Conservation (phyloP, 2,329 filamentous ascomycete genomes). For the Diaporthe velutina region DNA sequence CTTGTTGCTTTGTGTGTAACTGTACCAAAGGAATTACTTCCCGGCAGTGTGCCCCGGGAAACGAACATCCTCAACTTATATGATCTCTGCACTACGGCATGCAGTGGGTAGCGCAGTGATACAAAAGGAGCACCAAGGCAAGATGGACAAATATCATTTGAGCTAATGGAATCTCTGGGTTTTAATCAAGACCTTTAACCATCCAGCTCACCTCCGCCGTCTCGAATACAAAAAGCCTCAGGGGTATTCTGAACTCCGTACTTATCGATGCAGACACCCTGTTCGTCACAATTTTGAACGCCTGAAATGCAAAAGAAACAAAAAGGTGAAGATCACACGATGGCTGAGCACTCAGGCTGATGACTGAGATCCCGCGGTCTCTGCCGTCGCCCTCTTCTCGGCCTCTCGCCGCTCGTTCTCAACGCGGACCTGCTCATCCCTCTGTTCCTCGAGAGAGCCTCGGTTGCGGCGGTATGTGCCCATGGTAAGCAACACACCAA, state of each 20-base stretch:
- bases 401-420: conserved; percentile 45
- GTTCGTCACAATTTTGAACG: neutral
- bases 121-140: no score
- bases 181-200: neutral
- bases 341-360: neutral
- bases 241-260: conserved; percentile 1
- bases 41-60: neutral
- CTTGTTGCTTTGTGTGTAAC: neutral
- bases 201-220: neutral
- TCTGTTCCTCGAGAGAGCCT: conserved; percentile 46
- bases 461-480: conserved; percentile 54
- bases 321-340: no score
- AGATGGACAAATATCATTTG: neutral
- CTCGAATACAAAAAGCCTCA: neutral
- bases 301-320: neutral
- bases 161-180: neutral
- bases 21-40: neutral
- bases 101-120: neutral
- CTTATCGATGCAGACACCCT: neutral
- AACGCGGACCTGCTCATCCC: conserved; percentile 43
- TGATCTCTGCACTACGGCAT: neutral
- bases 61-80: neutral
- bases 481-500: conserved; percentile 55
- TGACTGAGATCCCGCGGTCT: conserved; percentile 8
- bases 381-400: conserved; percentile 1